Conservation (phyloP, 768 basidiomycete species). For the Daedalea quercina region DNA sequence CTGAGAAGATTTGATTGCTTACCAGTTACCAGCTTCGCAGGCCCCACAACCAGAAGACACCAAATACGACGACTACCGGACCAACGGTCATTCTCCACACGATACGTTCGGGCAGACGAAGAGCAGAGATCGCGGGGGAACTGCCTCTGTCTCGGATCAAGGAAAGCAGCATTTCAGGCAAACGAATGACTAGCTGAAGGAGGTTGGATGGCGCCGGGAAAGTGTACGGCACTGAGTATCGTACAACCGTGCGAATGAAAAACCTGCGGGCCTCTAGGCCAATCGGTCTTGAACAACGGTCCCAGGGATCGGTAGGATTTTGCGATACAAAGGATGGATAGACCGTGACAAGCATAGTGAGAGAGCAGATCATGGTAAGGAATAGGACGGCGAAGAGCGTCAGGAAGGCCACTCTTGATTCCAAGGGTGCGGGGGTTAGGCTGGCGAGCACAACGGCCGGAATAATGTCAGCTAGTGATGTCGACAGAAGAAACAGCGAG, state of each 20-base stretch:
- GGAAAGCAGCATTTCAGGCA: constrained; percentile 10
- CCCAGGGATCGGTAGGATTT: constrained; percentile 30
- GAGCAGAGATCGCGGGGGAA: background rate
- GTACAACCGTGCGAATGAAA: constrained; percentile 30
- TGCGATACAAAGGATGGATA: constrained; percentile 10
- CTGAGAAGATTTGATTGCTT: no score
- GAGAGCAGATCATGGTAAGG: constrained; percentile 27
- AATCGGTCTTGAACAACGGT: constrained; percentile 37
- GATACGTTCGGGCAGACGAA: constrained; percentile 21
- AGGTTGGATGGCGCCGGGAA: constrained; percentile 53
- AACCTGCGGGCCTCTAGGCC: constrained; percentile 38
- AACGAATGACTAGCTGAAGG: constrained; percentile 20
- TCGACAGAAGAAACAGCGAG: constrained; percentile 37
- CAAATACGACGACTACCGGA: constrained; percentile 28
- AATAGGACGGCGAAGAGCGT: constrained; percentile 29
- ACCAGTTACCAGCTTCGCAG: background rate
- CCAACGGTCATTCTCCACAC: constrained; percentile 39
- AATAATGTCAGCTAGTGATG: constrained; percentile 38
- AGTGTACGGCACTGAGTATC: constrained; percentile 27
- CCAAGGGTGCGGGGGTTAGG: constrained; percentile 31
- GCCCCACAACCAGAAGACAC: constrained; percentile 23
- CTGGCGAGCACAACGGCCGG: background rate
- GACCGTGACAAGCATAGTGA: constrained; percentile 28
- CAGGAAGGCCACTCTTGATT: constrained; percentile 39
- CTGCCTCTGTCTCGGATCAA: constrained; percentile 16